Evolutionary conservation across 1,284 basidiomycete genomes (phyloP).

Genomic region (Trichosporon ovoides): DNA sequence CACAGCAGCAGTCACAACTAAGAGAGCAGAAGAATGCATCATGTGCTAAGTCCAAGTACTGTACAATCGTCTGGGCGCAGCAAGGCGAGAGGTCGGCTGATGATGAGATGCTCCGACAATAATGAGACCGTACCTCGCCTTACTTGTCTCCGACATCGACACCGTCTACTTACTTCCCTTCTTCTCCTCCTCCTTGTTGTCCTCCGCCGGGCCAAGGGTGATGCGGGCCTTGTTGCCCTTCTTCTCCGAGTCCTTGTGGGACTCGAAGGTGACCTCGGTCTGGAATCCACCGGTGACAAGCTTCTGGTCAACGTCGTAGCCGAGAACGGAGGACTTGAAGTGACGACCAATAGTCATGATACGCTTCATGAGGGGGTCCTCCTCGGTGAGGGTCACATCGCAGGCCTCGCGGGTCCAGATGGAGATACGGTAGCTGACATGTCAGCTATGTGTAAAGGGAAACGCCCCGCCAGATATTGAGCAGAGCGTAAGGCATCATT

Average conservation of each 20-base stretch:
- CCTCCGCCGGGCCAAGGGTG: slow-evolving; percentile 27
- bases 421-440: slow-evolving; percentile 71
- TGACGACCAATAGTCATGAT: slow-evolving; percentile 71
- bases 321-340: slow-evolving; percentile 87
- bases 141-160: slow-evolving; percentile 1
- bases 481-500: too few species aligned
- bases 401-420: slow-evolving; percentile 93
- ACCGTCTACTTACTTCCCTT: slow-evolving; percentile 4
- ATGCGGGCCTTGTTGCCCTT: slow-evolving; percentile 84
- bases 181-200: slow-evolving; percentile 3
- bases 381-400: slow-evolving; percentile 39
- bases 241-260: slow-evolving; percentile 91
- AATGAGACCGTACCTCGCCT: neutral
- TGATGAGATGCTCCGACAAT: neutral
- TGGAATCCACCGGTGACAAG: slow-evolving; percentile 64
- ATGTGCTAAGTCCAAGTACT: slow-evolving; percentile 6
- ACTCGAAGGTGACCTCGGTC: slow-evolving; percentile 89
- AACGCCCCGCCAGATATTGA: too few species aligned
- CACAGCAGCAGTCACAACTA: neutral
- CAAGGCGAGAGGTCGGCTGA: slow-evolving; percentile 1
- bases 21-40: slow-evolving; percentile 5
- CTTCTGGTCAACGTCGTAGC: slow-evolving; percentile 67
- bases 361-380: slow-evolving; percentile 57
- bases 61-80: slow-evolving; percentile 1
- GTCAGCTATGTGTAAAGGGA: too few species aligned